phyloP scores from a whole-genome alignment of 2,329 filamentous ascomycete genomes.

The Microthyrium microscopicum region DNA sequence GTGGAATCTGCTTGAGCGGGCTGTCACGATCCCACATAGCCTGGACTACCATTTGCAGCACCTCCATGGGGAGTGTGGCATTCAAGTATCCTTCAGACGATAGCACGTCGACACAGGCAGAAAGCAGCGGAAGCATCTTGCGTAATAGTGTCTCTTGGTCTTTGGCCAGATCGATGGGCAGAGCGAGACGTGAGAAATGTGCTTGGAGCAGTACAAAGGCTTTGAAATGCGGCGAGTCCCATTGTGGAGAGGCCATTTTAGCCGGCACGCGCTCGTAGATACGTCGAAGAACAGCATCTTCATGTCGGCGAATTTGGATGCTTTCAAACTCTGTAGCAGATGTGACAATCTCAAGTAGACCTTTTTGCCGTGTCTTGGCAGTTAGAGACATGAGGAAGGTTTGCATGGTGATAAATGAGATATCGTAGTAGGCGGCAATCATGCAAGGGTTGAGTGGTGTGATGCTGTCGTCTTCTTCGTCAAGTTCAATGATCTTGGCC shows the following conservation, averaged over 20 bases:
- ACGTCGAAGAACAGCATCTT: conserved; percentile 70
- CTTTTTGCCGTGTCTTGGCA: conserved; percentile 84
- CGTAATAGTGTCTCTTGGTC: conserved; percentile 80
- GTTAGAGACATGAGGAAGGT: conserved; percentile 87
- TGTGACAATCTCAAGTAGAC: conserved; percentile 89
- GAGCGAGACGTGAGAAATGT: conserved; percentile 92
- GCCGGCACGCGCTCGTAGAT: conserved; percentile 92
- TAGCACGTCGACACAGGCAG: conserved; percentile 84
- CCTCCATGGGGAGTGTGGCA: conserved; percentile 96
- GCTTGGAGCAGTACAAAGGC: conserved; percentile 93
- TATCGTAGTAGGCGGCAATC: conserved; percentile 98
- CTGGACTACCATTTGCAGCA: conserved; percentile 98
- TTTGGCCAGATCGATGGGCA: conserved; percentile 88
- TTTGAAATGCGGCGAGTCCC: conserved; percentile 95
- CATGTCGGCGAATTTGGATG: conserved; percentile 85
- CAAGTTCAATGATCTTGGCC: conserved; percentile 88
- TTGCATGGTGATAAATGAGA: conserved; percentile 98
- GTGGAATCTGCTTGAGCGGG: conserved; percentile 91
- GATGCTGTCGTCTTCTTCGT: conserved; percentile 74
- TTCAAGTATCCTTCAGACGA: conserved; percentile 93
- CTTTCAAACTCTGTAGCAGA: conserved; percentile 93
- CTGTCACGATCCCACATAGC: conserved; percentile 98
- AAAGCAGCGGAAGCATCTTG: conserved; percentile 74
- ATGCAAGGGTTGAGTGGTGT: conserved; percentile 87
- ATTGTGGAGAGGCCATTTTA: conserved; percentile 77